phyloP scores from a whole-genome alignment of 2,329 filamentous ascomycete genomes.

The Ophiosphaerella korrae region DNA sequence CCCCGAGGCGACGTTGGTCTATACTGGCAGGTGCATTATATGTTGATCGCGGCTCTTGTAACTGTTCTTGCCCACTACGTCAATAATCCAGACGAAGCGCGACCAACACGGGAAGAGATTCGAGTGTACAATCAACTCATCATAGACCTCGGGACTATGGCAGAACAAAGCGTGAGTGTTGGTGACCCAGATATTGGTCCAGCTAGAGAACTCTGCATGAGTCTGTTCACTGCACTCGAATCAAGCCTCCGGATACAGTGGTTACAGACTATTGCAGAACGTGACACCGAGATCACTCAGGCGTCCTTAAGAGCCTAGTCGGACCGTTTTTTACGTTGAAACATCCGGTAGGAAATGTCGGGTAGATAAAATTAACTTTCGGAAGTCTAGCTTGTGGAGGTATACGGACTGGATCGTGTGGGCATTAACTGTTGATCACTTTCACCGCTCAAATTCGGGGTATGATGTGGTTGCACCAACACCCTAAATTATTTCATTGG shows the following conservation, averaged over 20 bases:
- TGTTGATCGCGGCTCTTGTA: constrained; percentile 25
- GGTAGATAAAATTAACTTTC: too few relatives aligned
- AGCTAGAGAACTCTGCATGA: constrained; percentile 18
- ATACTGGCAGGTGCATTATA: constrained; percentile 21
- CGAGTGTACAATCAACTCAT: constrained; percentile 15
- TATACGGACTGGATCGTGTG: too few relatives aligned
- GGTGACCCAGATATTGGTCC: constrained; percentile 16
- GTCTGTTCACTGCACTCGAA: constrained; percentile 17
- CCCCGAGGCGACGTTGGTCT: constrained; percentile 27
- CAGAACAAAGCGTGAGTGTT: constrained; percentile 11
- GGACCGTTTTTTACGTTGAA: too few relatives aligned
- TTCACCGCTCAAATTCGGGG: too few relatives aligned
- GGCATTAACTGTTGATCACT: too few relatives aligned
- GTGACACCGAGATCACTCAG: background rate
- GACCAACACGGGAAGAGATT: constrained; percentile 10
- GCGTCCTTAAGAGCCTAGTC: background rate
- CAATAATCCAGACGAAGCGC: constrained; percentile 10
- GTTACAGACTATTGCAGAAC: background rate
- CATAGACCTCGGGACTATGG: constrained; percentile 13
- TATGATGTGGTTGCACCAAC: too few relatives aligned
- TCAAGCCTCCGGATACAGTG: constrained; percentile 6
- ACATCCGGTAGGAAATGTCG: too few relatives aligned
- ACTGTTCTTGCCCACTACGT: constrained; percentile 27
- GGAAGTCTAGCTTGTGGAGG: too few relatives aligned
- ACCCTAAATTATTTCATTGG: too few relatives aligned